phyloP scores from a whole-genome alignment of 495 filamentous ascomycete species.

The Hyaloscypha variabilis region DNA sequence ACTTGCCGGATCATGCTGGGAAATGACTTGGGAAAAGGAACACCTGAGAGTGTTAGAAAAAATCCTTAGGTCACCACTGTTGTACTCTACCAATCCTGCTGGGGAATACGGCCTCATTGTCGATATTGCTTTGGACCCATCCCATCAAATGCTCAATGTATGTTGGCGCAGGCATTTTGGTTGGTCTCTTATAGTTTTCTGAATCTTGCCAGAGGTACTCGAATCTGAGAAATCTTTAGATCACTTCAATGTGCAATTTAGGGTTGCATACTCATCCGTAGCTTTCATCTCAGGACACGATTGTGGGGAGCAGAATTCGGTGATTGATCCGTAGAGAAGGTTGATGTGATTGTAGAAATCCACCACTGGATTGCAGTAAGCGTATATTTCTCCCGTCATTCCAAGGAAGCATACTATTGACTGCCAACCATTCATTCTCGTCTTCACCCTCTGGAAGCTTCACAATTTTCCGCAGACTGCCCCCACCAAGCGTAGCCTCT shows the following conservation, averaged over 20 bases:
- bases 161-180: conserved; percentile 95
- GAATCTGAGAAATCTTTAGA: conserved; percentile 59
- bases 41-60: conserved; percentile 55
- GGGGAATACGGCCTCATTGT: conserved; percentile 93
- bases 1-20: conserved; percentile 84
- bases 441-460: conserved; percentile 97
- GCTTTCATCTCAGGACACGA: conserved; percentile 99
- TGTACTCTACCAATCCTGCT: conserved; percentile 76
- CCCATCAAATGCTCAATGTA: conserved; percentile 98
- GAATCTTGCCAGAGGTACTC: conserved; percentile 99
- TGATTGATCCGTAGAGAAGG: conserved; percentile 96
- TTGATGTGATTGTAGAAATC: conserved; percentile 99
- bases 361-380: conserved; percentile 65
- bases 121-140: conserved; percentile 94
- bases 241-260: background rate
- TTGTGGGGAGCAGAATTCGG: conserved; percentile 96
- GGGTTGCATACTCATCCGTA: conserved; percentile 79
- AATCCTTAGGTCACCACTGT: background rate
- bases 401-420: conserved; percentile 70
- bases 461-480: conserved; percentile 93
- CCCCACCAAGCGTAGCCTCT: conserved; percentile 93
- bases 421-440: conserved; percentile 95
- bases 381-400: background rate
- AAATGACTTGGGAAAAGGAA: conserved; percentile 94
- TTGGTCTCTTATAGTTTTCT: conserved; percentile 90